Evolutionary conservation across 2,329 filamentous ascomycete genomes (phyloP).

Genomic region (Atkinsonella texensis): DNA sequence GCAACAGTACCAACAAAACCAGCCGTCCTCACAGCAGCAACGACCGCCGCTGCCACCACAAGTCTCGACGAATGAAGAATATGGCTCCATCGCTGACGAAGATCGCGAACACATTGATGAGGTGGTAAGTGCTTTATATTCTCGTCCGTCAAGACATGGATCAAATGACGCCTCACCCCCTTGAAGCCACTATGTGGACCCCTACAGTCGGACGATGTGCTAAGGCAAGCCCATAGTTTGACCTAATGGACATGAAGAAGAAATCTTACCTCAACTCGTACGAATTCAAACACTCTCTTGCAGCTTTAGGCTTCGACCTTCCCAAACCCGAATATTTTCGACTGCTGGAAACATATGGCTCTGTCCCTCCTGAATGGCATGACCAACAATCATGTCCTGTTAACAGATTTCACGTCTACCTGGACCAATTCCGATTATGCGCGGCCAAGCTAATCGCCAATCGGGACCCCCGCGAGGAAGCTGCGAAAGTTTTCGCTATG

Average conservation of each 20-base stretch:
- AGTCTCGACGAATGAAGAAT: slow-evolving; percentile 26
- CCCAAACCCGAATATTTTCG: slow-evolving; percentile 74
- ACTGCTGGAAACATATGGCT: slow-evolving; percentile 71
- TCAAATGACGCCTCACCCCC: too few species aligned
- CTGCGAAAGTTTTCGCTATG: slow-evolving; percentile 78
- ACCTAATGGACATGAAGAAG: slow-evolving; percentile 92
- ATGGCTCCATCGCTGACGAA: slow-evolving; percentile 58
- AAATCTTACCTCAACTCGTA: slow-evolving; percentile 93
- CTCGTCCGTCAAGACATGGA: too few species aligned
- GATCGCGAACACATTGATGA: slow-evolving; percentile 89
- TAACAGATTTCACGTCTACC: slow-evolving; percentile 37
- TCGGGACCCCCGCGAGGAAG: slow-evolving; percentile 83
- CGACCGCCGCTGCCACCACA: slow-evolving; percentile 19
- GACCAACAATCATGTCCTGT: slow-evolving; percentile 29
- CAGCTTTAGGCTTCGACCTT: slow-evolving; percentile 87
- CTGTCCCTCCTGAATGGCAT: slow-evolving; percentile 50
- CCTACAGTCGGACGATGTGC: neutral
- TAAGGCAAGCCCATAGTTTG: slow-evolving; percentile 47
- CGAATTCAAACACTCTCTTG: slow-evolving; percentile 92
- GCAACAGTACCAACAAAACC: slow-evolving; percentile 20
- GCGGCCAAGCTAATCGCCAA: slow-evolving; percentile 70
- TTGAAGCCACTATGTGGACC: neutral
- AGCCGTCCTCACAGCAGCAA: slow-evolving; percentile 15
- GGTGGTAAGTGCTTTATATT: slow-evolving; percentile 49
- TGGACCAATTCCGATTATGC: slow-evolving; percentile 49